Evolutionary conservation across 257 asterid genomes (phyloP).

Genomic region (Solanum medicagineum): DNA sequence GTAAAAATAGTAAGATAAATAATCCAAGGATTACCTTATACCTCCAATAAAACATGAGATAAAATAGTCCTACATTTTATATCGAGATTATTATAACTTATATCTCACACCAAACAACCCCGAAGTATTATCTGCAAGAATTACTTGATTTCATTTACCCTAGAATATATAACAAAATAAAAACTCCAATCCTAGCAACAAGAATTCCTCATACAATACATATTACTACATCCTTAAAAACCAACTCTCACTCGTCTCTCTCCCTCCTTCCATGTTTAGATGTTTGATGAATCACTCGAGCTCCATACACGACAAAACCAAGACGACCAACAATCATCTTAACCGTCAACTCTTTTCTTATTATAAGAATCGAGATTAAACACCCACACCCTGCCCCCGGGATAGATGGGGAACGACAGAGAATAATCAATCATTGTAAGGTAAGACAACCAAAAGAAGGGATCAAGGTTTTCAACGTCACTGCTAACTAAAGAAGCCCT

Average conservation of each 20-base stretch:
- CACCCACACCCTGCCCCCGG: neutral
- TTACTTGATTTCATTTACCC: neutral
- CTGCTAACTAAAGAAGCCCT: neutral
- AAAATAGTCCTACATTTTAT: too few species aligned
- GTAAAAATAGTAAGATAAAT: too few species aligned
- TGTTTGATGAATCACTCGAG: neutral
- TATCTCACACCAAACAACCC: neutral
- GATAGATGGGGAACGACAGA: neutral
- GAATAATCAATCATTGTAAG: neutral
- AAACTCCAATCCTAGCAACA: neutral
- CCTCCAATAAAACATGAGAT: too few species aligned
- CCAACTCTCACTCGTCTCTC: neutral
- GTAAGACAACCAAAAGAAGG: neutral
- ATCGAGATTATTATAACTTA: too few species aligned
- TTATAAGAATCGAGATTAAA: neutral
- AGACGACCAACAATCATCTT: neutral
- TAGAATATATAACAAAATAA: neutral
- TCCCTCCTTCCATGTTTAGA: neutral
- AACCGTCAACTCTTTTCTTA: neutral
- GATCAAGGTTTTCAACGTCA: neutral
- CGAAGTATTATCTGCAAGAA: neutral
- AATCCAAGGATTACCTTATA: too few species aligned
- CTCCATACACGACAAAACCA: neutral
- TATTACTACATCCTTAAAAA: neutral
- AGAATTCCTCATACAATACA: neutral